Percentiles rank a stretch among this genome's conserved stretches.
Evolutionary conservation across 306 rosid genomes (phyloP).

Genomic region (Rubus idaeus): DNA sequence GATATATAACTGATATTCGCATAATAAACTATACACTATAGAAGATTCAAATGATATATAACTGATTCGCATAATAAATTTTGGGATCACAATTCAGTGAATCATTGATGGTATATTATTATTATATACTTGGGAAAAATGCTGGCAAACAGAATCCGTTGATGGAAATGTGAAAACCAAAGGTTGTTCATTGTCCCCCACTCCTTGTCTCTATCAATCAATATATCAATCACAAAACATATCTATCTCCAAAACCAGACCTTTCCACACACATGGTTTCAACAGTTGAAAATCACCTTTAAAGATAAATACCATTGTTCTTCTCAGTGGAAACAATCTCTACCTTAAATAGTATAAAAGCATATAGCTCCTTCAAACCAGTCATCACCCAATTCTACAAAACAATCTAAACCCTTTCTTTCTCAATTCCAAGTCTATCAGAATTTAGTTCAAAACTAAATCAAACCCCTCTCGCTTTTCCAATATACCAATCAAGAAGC

Average conservation of each 20-base stretch:
- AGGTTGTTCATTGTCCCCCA: background rate
- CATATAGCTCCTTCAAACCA: background rate
- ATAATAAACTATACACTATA: too few species aligned
- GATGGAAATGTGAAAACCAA: background rate
- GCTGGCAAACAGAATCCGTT: conserved; percentile 10
- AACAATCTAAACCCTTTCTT: background rate
- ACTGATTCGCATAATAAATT: background rate
- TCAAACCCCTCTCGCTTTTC: background rate
- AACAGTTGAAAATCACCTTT: background rate
- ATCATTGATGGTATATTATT: background rate
- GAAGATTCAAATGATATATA: too few species aligned
- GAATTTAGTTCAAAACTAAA: background rate
- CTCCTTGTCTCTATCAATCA: background rate
- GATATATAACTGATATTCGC: background rate
- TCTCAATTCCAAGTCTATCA: background rate
- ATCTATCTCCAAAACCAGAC: background rate
- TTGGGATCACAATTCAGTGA: background rate
- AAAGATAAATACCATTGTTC: background rate
- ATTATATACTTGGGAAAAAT: background rate
- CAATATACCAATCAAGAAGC: background rate
- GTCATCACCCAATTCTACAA: background rate
- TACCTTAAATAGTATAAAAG: background rate
- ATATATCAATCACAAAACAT: background rate
- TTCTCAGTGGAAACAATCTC: background rate
- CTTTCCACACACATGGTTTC: background rate